Conservation (phyloP, 148 eudicot genomes). For the Cornus florida region DNA sequence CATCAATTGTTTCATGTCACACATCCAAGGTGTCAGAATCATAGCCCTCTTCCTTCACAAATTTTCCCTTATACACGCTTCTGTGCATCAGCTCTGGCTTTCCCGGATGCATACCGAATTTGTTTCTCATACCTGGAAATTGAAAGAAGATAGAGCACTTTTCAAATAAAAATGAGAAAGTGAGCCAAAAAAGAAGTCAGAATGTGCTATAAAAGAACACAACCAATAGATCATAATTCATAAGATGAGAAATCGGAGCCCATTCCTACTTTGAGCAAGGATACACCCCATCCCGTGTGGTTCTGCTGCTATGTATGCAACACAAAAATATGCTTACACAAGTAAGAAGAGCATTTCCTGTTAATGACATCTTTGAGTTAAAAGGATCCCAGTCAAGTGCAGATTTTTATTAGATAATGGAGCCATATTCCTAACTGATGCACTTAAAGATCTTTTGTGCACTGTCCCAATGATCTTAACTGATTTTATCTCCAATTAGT, state of each 20-base stretch:
- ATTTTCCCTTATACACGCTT: constrained; percentile 28
- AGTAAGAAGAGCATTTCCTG: too few species aligned
- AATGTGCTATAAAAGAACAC: background rate
- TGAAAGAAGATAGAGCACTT: background rate
- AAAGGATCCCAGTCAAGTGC: background rate
- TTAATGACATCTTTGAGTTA: too few species aligned
- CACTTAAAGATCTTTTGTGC: too few species aligned
- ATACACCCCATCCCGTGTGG: too few species aligned
- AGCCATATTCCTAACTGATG: too few species aligned
- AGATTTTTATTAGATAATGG: background rate
- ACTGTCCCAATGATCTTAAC: too few species aligned
- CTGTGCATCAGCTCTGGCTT: constrained; percentile 31
- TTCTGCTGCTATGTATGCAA: too few species aligned
- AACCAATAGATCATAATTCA: too few species aligned
- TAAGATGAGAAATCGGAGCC: too few species aligned
- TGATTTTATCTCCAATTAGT: too few species aligned
- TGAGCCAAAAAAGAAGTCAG: background rate
- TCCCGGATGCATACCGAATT: constrained; percentile 31
- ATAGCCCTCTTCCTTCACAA: constrained; percentile 28
- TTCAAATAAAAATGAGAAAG: too few species aligned
- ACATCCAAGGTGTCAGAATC: constrained; percentile 18
- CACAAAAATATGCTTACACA: background rate
- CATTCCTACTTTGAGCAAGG: too few species aligned
- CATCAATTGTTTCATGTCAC: background rate
- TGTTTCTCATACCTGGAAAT: constrained; percentile 39